Evolutionary conservation across 768 basidiomycete genomes (phyloP).

Genomic region (Suillus americanus): DNA sequence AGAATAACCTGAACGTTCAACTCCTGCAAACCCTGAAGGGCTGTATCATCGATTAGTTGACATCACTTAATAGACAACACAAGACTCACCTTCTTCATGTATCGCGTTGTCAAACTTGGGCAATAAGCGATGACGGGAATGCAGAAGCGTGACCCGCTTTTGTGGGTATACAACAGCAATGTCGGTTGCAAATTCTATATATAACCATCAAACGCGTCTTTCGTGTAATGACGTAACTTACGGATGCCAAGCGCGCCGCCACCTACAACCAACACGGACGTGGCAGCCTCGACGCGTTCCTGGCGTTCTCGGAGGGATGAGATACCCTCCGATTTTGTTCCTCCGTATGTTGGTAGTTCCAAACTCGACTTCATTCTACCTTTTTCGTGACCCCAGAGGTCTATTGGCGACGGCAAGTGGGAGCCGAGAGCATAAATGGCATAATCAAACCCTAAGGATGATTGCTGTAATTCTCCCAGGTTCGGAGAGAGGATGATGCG

Average conservation of each 20-base stretch:
- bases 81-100: slow-evolving; percentile 48
- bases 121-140: slow-evolving; percentile 55
- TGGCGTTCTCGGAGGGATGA: slow-evolving; percentile 54
- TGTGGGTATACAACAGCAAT: slow-evolving; percentile 52
- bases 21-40: slow-evolving; percentile 39
- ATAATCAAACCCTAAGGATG: slow-evolving; percentile 50
- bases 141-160: slow-evolving; percentile 57
- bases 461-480: slow-evolving; percentile 10
- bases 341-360: slow-evolving; percentile 28
- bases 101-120: slow-evolving; percentile 49
- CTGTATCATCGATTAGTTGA: slow-evolving; percentile 17
- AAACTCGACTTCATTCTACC: not conserved
- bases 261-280: slow-evolving; percentile 62
- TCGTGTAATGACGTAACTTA: slow-evolving; percentile 30
- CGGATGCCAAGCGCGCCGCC: slow-evolving; percentile 75
- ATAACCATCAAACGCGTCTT: not conserved
- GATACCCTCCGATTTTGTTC: slow-evolving; percentile 49
- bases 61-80: not conserved
- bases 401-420: slow-evolving; percentile 51
- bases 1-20: slow-evolving; percentile 49
- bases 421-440: slow-evolving; percentile 63
- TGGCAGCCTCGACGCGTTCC: slow-evolving; percentile 42
- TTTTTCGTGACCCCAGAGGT: slow-evolving; percentile 45
- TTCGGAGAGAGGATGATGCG: slow-evolving; percentile 29
- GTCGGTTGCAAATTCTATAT: slow-evolving; percentile 62